A percentile compares a stretch with the other conserved stretches of the same genome.
phyloP scores from a whole-genome alignment of 2,329 filamentous ascomycete species.

The Monilinia laxa region DNA sequence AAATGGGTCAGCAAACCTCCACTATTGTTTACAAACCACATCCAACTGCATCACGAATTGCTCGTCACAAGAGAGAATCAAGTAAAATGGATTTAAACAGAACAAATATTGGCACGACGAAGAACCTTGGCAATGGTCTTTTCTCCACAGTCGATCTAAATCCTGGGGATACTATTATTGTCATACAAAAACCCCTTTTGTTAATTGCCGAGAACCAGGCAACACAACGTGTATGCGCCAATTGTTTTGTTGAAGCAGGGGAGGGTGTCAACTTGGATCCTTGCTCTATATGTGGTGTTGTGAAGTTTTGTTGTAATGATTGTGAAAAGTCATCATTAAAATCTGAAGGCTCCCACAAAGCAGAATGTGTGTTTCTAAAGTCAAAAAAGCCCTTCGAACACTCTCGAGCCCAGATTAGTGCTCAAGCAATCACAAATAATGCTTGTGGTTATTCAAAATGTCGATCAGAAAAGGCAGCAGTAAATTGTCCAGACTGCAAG shows the following conservation, averaged over 20 bases:
- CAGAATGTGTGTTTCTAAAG: slow-evolving; percentile 52
- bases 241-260: slow-evolving; percentile 30
- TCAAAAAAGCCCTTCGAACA: not conserved
- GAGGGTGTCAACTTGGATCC: slow-evolving; percentile 27
- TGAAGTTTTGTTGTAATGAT: slow-evolving; percentile 53
- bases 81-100: slow-evolving; percentile 27
- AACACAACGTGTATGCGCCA: slow-evolving; percentile 35
- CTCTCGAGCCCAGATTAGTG: not conserved
- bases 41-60: not conserved
- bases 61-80: not conserved
- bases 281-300: slow-evolving; percentile 55
- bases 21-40: not conserved
- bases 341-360: slow-evolving; percentile 46
- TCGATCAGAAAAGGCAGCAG: slow-evolving; percentile 21
- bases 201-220: slow-evolving; percentile 36
- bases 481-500: slow-evolving; percentile 53
- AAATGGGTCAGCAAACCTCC: not conserved
- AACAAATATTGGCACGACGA: slow-evolving; percentile 23
- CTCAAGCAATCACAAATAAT: not conserved
- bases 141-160: slow-evolving; percentile 26
- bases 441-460: slow-evolving; percentile 10
- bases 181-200: slow-evolving; percentile 33
- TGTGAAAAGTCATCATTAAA: slow-evolving; percentile 59
- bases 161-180: slow-evolving; percentile 32
- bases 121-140: slow-evolving; percentile 32